Conservation (phyloP, 164 flowering plant species). For the Protea cynaroides region DNA sequence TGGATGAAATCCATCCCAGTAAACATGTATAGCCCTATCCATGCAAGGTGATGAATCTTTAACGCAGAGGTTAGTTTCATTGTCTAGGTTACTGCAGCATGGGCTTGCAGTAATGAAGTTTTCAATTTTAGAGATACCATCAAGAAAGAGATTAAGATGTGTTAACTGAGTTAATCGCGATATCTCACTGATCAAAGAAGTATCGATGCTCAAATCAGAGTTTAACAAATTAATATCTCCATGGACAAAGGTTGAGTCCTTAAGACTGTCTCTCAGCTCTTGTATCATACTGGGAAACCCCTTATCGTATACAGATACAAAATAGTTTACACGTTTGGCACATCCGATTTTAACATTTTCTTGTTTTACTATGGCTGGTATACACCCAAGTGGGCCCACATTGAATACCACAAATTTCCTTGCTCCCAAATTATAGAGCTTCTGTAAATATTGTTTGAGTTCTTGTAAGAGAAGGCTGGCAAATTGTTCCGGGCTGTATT, state of each 20-base stretch:
- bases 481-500: conserved; percentile 4
- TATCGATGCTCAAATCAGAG: too few relatives aligned
- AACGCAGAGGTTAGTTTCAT: conserved; percentile 32
- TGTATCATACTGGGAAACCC: conserved; percentile 24
- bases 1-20: conserved; percentile 50
- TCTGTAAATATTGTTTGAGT: not conserved
- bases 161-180: too few relatives aligned
- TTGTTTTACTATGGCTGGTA: conserved; percentile 13
- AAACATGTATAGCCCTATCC: conserved; percentile 17
- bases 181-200: too few relatives aligned
- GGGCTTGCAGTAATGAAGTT: conserved; percentile 30
- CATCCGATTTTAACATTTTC: conserved; percentile 23
- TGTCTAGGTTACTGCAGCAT: conserved; percentile 37
- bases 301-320: conserved; percentile 26
- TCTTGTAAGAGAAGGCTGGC: not conserved
- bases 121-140: not conserved
- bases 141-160: not conserved
- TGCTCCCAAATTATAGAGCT: conserved; percentile 19
- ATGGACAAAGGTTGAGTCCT: conserved; percentile 30
- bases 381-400: conserved; percentile 25
- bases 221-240: conserved; percentile 25
- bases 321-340: conserved; percentile 26
- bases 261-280: conserved; percentile 25
- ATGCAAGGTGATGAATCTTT: conserved; percentile 31
- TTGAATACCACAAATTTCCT: conserved; percentile 32